Conservation (phyloP, 306 rosid genomes). For the Sicyos baderoa region DNA sequence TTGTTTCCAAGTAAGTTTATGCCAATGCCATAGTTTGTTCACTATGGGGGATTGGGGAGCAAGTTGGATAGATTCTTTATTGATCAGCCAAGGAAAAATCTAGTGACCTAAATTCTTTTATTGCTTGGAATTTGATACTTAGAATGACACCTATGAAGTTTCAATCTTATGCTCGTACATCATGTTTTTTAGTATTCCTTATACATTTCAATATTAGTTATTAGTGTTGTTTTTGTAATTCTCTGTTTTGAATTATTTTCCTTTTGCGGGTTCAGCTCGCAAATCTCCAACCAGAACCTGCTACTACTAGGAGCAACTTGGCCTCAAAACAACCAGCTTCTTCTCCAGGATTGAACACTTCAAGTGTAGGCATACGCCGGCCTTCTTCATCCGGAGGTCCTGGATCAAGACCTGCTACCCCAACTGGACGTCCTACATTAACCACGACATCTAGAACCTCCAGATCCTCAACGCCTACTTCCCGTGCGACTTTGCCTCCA, state of each 20-base stretch:
- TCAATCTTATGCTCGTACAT: background rate
- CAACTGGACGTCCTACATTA: conserved; percentile 67
- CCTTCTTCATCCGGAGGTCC: conserved; percentile 89
- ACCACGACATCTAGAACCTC: conserved; percentile 42
- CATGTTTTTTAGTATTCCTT: background rate
- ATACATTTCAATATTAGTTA: background rate
- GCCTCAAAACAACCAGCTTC: conserved; percentile 53
- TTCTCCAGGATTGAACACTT: conserved; percentile 66
- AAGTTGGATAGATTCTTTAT: background rate
- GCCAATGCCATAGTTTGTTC: background rate
- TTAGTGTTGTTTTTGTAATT: background rate
- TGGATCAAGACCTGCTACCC: conserved; percentile 81
- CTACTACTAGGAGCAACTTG: conserved; percentile 45
- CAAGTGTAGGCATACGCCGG: conserved; percentile 57
- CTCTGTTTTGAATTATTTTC: conserved; percentile 12
- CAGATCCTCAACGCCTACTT: conserved; percentile 84
- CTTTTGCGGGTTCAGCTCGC: conserved; percentile 56
- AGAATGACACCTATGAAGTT: background rate
- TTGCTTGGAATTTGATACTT: conserved; percentile 1
- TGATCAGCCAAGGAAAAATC: background rate
- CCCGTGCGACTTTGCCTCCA: conserved; percentile 54
- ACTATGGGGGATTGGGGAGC: background rate
- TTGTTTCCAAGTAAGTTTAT: background rate
- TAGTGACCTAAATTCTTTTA: background rate
- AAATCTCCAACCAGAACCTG: conserved; percentile 59